These are phyloP conservation scores for Vicia faba DNA, from an alignment of 306 rosid genomes.

Conservation along the genomic window DNA sequence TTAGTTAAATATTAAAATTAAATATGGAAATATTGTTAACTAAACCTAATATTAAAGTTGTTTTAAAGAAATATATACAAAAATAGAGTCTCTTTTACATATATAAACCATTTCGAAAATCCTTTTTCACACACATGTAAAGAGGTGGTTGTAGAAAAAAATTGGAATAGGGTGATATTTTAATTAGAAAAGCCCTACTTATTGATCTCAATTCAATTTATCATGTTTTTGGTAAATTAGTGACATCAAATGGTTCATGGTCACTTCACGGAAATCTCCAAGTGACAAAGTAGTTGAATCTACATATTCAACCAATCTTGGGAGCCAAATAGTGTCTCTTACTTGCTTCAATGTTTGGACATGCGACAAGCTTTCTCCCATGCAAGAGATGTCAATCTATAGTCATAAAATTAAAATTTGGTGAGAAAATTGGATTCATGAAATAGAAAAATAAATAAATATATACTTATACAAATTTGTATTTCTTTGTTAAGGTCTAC, in stretches of 20 bases:
- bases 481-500: too few species aligned
- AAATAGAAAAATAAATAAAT: too few species aligned
- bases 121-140: background rate
- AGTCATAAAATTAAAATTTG: background rate
- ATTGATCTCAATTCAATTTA: constrained; percentile 14
- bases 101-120: too few species aligned
- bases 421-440: constrained; percentile 1
- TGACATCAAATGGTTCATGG: constrained; percentile 46
- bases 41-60: too few species aligned
- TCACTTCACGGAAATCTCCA: constrained; percentile 29
- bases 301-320: constrained; percentile 49
- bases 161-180: background rate
- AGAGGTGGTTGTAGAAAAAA: background rate
- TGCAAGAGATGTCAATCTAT: constrained; percentile 62
- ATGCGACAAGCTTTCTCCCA: constrained; percentile 58
- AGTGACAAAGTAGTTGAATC: constrained; percentile 40
- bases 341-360: constrained; percentile 59
- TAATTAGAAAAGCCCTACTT: background rate
- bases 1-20: too few species aligned
- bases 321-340: constrained; percentile 62
- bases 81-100: too few species aligned
- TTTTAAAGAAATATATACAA: too few species aligned
- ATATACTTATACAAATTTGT: too few species aligned
- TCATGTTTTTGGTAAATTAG: constrained; percentile 50
- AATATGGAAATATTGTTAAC: too few species aligned